These are phyloP conservation scores for Dentipellis fragilis DNA, from an alignment of 768 basidiomycete species.

Conservation along the genomic window DNA sequence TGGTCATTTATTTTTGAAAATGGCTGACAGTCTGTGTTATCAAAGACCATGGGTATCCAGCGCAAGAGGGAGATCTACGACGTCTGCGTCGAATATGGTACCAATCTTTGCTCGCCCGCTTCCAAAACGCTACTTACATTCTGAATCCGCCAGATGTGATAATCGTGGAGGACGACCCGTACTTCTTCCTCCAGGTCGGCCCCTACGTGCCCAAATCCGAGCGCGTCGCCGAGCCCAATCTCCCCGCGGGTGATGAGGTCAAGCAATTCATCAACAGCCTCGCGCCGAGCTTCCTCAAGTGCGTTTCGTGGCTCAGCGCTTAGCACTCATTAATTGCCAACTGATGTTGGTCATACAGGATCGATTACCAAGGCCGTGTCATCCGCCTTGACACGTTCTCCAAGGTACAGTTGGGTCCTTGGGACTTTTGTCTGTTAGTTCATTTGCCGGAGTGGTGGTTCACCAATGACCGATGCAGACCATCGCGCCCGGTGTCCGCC, in stretches of 20 bases:
- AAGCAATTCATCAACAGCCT: conserved; percentile 41
- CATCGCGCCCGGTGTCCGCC: conserved; percentile 64
- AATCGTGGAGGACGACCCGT: conserved; percentile 80
- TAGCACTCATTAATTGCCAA: background rate
- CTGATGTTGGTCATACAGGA: conserved; percentile 19
- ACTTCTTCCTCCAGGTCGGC: conserved; percentile 63
- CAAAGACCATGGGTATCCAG: conserved; percentile 45
- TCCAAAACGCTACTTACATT: background rate
- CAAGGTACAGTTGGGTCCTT: conserved; percentile 49
- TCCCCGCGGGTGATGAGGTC: conserved; percentile 24
- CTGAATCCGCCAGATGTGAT: conserved; percentile 44
- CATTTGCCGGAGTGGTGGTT: background rate
- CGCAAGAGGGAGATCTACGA: conserved; percentile 75
- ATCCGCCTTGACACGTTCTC: conserved; percentile 76
- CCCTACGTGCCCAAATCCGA: conserved; percentile 37
- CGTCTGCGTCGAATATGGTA: conserved; percentile 75
- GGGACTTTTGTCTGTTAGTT: background rate
- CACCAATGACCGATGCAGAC: conserved; percentile 34
- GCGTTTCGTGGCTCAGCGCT: conserved; percentile 1
- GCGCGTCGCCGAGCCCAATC: conserved; percentile 15
- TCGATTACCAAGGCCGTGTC: conserved; percentile 76
- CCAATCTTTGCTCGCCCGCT: conserved; percentile 6
- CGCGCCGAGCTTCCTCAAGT: conserved; percentile 55
- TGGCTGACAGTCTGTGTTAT: background rate
- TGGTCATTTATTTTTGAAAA: background rate